Evolutionary conservation across 148 eudicot species (phyloP).

Genomic region (Vaccinium vitisidaea): DNA sequence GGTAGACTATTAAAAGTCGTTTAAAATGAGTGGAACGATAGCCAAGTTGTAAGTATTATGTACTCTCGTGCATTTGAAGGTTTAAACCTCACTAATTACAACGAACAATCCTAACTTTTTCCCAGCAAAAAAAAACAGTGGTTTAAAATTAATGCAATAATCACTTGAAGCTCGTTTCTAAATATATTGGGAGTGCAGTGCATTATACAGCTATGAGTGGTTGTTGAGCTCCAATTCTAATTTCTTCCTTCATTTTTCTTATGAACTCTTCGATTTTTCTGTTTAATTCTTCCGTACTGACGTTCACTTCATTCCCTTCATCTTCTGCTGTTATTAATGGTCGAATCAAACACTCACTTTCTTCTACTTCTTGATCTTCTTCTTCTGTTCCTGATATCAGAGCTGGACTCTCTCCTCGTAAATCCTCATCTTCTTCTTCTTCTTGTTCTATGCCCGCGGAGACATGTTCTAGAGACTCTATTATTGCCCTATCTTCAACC

Average conservation of each 20-base stretch:
- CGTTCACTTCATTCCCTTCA: conserved; percentile 6
- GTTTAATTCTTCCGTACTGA: conserved; percentile 41
- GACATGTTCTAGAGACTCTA: background rate
- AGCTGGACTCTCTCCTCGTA: conserved; percentile 8
- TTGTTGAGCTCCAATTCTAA: conserved; percentile 30
- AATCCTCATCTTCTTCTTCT: background rate
- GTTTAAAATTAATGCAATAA: no score
- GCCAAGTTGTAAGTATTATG: no score
- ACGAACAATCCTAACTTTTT: no score
- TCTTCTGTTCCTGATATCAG: conserved; percentile 8
- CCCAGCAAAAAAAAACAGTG: no score
- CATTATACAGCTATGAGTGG: conserved; percentile 19
- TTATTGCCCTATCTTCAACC: background rate
- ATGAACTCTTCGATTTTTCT: conserved; percentile 47
- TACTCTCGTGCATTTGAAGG: no score
- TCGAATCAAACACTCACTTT: background rate
- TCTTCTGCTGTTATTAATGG: conserved; percentile 4
- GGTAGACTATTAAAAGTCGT: no score
- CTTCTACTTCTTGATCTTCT: background rate
- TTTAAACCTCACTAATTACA: no score
- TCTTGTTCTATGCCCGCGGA: background rate
- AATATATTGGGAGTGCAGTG: background rate
- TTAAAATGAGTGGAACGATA: no score
- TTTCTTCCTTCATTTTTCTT: conserved; percentile 49
- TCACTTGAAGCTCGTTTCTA: no score